Base-by-base conservation (phyloP, 441 rosid genomes). In the Arabidopsis hybrid region DNA sequence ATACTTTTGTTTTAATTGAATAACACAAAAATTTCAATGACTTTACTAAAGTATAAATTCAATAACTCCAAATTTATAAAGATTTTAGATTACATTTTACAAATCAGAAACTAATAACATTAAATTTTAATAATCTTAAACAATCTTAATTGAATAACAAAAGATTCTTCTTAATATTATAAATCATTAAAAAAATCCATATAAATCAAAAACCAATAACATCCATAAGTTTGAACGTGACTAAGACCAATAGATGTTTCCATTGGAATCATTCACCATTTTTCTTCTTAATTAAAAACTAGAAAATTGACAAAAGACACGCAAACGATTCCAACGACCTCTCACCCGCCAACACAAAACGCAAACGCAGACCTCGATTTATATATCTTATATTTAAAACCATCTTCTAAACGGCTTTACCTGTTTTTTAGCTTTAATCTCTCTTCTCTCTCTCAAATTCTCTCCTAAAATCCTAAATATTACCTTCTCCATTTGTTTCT, bases 311-410 rank as follows among this genome's bases (percentile, higher is more conserved):
- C 64, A 43, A 6, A 7, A 52, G 26, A 21, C 64, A 77, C 73
- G 73, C 76, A 51, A 65, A 71, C 45, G 31, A 71, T 58, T 70
- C 69, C 14, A 77, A 77, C 80, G 73, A 61, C 80, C 65, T 10
- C 65, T 72, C 80, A 72, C 77, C 80, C 60, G 60, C 77, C 77
- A 77, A 77, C 43, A 66, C 77, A 77, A 47, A 77, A 65, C 69
- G 64, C 76, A 49, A 65, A 71, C 51, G 76, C 36, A 76, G 45
- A 71, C 67, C 72, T 70, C 69, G 57, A 26, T 60, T 8, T 36
- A 36, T 35, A 51, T 10, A 38, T 65, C 38, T 39, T 29, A 21
- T 53, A 57, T 59, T 59, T 17, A 6, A 76, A 71, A 71, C 47
- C 34, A 31, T 1, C 50, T 71, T 71, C 26, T 31, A 71, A 77